Percentiles rank a stretch among this genome's conserved stretches.
Conservation (phyloP, 2,329 filamentous ascomycete species). For the Pleurostoma richardsiae region DNA sequence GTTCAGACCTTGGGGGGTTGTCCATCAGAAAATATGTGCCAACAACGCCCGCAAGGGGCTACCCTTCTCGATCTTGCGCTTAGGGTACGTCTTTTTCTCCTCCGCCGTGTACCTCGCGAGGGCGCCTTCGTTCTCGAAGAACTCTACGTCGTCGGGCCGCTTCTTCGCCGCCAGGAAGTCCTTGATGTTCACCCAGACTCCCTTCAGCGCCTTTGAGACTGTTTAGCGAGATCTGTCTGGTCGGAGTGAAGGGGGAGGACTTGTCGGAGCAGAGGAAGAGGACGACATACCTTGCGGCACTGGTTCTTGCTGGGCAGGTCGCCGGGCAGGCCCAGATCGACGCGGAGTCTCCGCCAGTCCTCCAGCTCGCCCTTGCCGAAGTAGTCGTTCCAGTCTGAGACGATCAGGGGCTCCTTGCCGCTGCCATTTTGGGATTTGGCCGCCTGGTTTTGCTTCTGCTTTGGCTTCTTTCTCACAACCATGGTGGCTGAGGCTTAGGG, state of each 20-base stretch:
- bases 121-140: conserved; percentile 23
- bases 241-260: too few relatives aligned
- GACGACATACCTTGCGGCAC: conserved; percentile 34
- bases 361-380: conserved; percentile 24
- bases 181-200: conserved; percentile 40
- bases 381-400: conserved; percentile 20
- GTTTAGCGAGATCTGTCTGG: not conserved
- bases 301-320: conserved; percentile 34
- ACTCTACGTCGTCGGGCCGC: conserved; percentile 14
- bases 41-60: conserved; percentile 33
- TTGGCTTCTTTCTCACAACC: too few relatives aligned
- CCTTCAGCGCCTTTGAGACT: conserved; percentile 28
- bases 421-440: too few relatives aligned
- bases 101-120: conserved; percentile 29
- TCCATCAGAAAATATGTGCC: conserved; percentile 19
- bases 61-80: conserved; percentile 30
- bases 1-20: not conserved
- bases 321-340: conserved; percentile 32
- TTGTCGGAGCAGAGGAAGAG: not conserved
- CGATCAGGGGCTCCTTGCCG: not conserved
- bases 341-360: conserved; percentile 40
- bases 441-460: too few relatives aligned
- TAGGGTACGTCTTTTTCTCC: conserved; percentile 37
- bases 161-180: conserved; percentile 34
- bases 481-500: too few relatives aligned